A percentile compares a stretch with the other conserved stretches of the same genome.
Evolutionary conservation across 2,329 filamentous ascomycete genomes (phyloP).

Genomic region (Lachnellula cervina): DNA sequence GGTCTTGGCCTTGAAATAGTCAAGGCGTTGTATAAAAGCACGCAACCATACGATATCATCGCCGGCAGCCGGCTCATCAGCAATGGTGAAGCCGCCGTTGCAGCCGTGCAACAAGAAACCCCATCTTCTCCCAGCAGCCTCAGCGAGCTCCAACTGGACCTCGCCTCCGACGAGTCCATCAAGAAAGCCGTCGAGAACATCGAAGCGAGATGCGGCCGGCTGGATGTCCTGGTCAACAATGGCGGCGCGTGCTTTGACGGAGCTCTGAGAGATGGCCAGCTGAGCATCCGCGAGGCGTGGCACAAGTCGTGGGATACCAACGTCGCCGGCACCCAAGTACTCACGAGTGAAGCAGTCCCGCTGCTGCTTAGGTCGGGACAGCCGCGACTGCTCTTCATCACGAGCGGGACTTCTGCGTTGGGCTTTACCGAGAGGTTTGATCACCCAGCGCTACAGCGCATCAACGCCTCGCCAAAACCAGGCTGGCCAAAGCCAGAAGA

Average conservation of each 20-base stretch:
- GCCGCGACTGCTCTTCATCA: constrained; percentile 44
- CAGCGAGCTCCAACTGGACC: constrained; percentile 29
- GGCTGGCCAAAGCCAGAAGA: constrained; percentile 40
- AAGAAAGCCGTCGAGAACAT: constrained; percentile 27
- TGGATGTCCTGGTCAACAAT: constrained; percentile 37
- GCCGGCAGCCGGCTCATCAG: constrained; percentile 37
- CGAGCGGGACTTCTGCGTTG: constrained; percentile 38
- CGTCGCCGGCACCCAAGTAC: constrained; percentile 36
- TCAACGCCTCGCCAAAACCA: constrained; percentile 24
- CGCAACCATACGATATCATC: constrained; percentile 33
- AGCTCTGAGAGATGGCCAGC: constrained; percentile 5
- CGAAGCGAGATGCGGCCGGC: constrained; percentile 24
- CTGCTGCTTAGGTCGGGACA: constrained; percentile 39
- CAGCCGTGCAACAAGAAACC: constrained; percentile 17
- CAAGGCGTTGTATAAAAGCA: constrained; percentile 17
- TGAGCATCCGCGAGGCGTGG: constrained; percentile 33
- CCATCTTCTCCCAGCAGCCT: constrained; percentile 14
- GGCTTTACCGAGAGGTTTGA: constrained; percentile 26
- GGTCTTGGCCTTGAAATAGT: constrained; percentile 38
- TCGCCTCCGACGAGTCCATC: constrained; percentile 33
- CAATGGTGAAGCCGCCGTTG: constrained; percentile 38
- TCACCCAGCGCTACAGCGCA: constrained; percentile 8
- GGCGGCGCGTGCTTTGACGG: constrained; percentile 18
- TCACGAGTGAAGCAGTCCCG: constrained; percentile 34
- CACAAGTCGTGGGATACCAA: constrained; percentile 40